Conservation (phyloP, 176 grass and related monocot species). For the Cenchrus americanus region DNA sequence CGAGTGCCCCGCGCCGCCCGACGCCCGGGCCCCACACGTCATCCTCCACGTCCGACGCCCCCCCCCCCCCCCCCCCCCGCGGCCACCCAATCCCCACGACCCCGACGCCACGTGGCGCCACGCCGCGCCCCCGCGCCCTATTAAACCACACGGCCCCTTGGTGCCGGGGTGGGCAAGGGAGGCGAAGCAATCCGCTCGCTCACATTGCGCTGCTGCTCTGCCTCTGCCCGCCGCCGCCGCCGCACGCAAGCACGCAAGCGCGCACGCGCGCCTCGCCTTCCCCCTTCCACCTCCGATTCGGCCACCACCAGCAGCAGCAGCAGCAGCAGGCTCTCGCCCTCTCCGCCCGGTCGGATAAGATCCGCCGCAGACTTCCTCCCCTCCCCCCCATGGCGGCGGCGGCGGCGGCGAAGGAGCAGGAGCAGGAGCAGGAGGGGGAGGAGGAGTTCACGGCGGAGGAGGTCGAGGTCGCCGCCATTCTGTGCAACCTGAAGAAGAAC, state of each 20-base stretch:
- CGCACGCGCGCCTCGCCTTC: neutral
- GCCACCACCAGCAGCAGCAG: no score
- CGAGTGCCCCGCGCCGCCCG: neutral
- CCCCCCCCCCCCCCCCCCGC: no score
- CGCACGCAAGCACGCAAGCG: no score
- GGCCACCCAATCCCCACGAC: constrained; percentile 43
- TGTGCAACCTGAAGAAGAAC: constrained; percentile 14
- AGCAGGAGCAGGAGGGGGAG: no score
- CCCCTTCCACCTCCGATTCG: neutral
- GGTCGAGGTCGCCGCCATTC: constrained; percentile 46
- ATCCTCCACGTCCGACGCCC: neutral
- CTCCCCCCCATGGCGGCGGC: constrained; percentile 6
- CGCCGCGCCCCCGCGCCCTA: constrained; percentile 10
- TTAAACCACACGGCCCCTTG: constrained; percentile 32
- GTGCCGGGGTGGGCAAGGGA: no score
- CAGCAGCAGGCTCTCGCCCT: neutral
- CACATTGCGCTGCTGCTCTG: constrained; percentile 4
- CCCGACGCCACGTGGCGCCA: constrained; percentile 41
- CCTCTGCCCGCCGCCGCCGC: neutral
- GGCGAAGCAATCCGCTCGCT: constrained; percentile 39
- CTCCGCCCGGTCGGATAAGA: neutral
- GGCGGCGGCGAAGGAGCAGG: no score
- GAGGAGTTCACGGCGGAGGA: constrained; percentile 1
- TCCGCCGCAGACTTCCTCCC: no score
- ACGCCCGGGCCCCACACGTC: constrained; percentile 13